Percentiles rank a stretch among this genome's conserved stretches.
phyloP scores from a whole-genome alignment of 768 basidiomycete genomes.

The Calvatia gigantea region DNA sequence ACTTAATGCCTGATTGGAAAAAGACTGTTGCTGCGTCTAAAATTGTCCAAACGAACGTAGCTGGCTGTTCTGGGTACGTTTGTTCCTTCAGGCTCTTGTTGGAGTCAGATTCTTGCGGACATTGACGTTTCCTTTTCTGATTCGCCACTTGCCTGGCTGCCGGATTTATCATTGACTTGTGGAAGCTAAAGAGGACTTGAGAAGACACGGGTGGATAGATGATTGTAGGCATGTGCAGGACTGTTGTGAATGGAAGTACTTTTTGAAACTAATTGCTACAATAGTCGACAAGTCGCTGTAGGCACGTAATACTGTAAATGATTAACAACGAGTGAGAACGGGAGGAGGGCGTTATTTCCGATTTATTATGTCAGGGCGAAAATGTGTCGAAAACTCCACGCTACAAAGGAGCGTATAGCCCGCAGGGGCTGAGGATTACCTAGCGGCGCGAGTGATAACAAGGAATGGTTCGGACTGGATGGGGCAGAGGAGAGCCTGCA shows the following conservation, averaged over 20 bases:
- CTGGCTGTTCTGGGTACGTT: constrained; percentile 1
- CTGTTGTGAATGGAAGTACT: constrained; percentile 1
- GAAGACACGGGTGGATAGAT: no score
- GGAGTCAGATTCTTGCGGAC: background rate
- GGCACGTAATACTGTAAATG: background rate
- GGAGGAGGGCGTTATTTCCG: constrained; percentile 7
- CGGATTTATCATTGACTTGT: constrained; percentile 4
- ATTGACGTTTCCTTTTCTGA: constrained; percentile 9
- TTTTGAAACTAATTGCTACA: background rate
- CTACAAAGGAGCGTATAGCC: background rate
- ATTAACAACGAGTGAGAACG: background rate
- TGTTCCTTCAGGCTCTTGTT: constrained; percentile 6
- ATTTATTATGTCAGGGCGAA: constrained; percentile 5
- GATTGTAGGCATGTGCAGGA: background rate
- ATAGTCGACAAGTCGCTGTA: background rate
- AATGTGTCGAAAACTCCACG: constrained; percentile 4
- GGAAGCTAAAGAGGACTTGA: background rate
- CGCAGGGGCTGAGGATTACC: background rate
- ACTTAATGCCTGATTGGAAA: constrained; percentile 5
- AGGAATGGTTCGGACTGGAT: constrained; percentile 4
- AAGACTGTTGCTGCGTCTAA: constrained; percentile 1
- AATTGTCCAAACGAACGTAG: background rate
- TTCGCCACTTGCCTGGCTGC: background rate
- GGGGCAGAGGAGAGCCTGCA: constrained; percentile 9
- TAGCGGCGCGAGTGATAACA: constrained; percentile 1